Evolutionary conservation across 768 basidiomycete species (phyloP).

Genomic region (Agaricus subrufescens): DNA sequence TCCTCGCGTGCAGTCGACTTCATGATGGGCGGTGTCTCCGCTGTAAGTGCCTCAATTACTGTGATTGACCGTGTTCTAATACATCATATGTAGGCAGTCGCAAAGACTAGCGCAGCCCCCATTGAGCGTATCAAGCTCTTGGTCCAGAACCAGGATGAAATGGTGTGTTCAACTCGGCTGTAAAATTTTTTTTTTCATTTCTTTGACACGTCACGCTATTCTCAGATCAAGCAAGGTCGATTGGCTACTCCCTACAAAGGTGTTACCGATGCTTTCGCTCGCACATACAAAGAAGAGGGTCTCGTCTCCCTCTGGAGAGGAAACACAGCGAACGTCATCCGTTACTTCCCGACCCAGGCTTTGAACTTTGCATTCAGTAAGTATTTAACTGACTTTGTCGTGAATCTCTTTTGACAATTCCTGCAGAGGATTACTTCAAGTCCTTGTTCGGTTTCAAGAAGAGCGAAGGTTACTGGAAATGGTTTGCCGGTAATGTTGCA

Average conservation of each 20-base stretch:
- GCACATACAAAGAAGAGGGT: conserved; percentile 95
- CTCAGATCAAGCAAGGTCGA: conserved; percentile 98
- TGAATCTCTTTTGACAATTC: conserved; percentile 6
- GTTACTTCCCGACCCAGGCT: conserved; percentile 99
- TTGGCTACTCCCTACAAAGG: conserved; percentile 96
- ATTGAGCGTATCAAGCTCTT: conserved; percentile 99
- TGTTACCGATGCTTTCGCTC: conserved; percentile 83
- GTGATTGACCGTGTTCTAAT: conserved; percentile 12
- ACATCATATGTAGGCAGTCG: conserved; percentile 67
- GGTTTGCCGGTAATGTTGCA: conserved; percentile 97
- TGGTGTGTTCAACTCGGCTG: conserved; percentile 49
- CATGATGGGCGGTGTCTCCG: conserved; percentile 95
- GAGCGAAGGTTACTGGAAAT: conserved; percentile 94
- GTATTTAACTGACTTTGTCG: conserved; percentile 26
- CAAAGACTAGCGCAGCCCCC: conserved; percentile 98
- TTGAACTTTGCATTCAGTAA: conserved; percentile 99
- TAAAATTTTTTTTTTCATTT: neutral
- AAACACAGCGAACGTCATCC: conserved; percentile 99
- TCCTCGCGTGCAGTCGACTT: conserved; percentile 65
- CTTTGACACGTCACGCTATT: conserved; percentile 29
- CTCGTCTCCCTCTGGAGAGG: conserved; percentile 96
- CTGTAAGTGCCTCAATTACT: conserved; percentile 43
- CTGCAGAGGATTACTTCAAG: conserved; percentile 95
- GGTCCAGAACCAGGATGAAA: conserved; percentile 99
- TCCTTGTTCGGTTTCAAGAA: conserved; percentile 99